Evolutionary conservation across 768 basidiomycete species (phyloP), one percentile per base, ranked within the genome.

Genomic region (Boletus coccyginus): DNA sequence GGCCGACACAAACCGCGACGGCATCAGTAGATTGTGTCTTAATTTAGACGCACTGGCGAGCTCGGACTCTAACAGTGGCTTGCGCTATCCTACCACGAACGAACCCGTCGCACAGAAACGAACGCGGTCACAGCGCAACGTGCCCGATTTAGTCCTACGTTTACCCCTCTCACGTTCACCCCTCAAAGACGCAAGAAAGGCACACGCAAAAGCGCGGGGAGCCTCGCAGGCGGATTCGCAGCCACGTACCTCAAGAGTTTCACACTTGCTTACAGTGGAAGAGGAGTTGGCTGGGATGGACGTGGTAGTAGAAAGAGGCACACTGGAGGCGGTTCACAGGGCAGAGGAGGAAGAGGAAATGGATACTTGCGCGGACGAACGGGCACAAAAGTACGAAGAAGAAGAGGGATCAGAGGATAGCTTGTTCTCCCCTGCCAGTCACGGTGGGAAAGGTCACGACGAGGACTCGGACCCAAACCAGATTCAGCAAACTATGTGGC

Each of bases 81-180:
- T 24, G 14, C 39, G 19, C 35, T 35, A 50, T 48, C 21, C 21
- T 17, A 24, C 52, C 3, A 21, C 40, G 17, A 52, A 57, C 35
- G 31, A 55, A 38, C 48, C 41, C 14, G 29, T 42, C 19, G 24
- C 42, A 29, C 57, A 50, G 48, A 71, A 60, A 58, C 64, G 71
- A 49, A 84, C 81, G 17, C 76, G 83, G 63, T 85, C 83, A 45
- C 82, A 82, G 64, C 70, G 80, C 59, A 71, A 74, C 31, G 66
- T 81, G 29, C 73, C 80, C 29, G 76, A 83, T 66, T 66, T 73
- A 24, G 69, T 81, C n/a, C 69, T 83, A 24, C 73, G 70, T 41
- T 64, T 82, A 46, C 70, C 81, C 32, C 74, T 71, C 46, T 57
- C 75, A 35, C 69, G 72, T 31, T 84, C 82, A 21, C 82, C 83